Evolutionary conservation across 2,329 filamentous ascomycete species (phyloP), one percentile per base, ranked within the genome.

Genomic region (Aureobasidium namibiae): DNA sequence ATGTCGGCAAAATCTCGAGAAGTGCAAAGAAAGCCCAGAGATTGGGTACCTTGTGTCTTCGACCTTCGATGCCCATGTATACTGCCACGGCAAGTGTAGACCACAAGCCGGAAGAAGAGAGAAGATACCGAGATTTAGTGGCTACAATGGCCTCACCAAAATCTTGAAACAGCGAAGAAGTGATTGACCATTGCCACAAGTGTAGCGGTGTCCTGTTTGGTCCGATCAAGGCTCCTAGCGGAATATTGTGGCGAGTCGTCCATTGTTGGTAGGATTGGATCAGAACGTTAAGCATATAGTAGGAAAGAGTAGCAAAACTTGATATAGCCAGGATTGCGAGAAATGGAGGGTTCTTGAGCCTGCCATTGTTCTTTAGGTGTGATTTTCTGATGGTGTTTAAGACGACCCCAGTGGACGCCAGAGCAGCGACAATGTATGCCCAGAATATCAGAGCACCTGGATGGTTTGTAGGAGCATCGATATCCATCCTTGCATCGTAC

Each of bases 261-360:
- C 69, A 72, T 11, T 61, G n/a, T 13, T 50, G 31, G 57, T 70
- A 73, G 1, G 69, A 72, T n/a, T 67, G 61, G 18, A 70, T 61
- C 45, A 73, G 60, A 6, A 71, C 68, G 33, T 66, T 61, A 9
- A 72, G 64, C 69, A 72, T 73, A 59, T 71, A 69, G 59, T 62
- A 66, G 3, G 69, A 71, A 2, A 72, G 61, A 3, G 63, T 63
- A 18, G 61, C 56, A 57, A 72, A 72, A 64, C 68, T 70, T 2
- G 42, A 57, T 46, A 69, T 23, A 11, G 62, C 11, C 13, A 69
- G 66, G 34, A 71, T 61, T 7, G 50, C 14, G 39, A 54, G 57
- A 63, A 69, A 67, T 9, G 65, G 18, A 18, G 46, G 31, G 16
- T 64, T 62, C 42, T 36, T 39, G 33, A 59, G 54, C 11, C 33